Conservation (phyloP, 2,329 filamentous ascomycete genomes). For the Allantophomopsis lycopodina region DNA sequence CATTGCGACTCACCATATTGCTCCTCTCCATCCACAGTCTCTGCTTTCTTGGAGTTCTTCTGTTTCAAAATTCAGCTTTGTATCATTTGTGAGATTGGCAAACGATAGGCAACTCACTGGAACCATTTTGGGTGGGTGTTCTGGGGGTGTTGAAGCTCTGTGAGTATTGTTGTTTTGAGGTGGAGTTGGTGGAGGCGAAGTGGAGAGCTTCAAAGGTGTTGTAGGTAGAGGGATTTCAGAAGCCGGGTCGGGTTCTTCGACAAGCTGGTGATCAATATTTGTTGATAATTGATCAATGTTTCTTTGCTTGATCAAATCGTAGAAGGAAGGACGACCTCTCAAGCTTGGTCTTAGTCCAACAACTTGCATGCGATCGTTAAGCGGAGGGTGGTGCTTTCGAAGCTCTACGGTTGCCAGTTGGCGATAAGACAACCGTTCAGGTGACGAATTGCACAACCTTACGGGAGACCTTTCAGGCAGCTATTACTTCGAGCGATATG, state of each 20-base stretch:
- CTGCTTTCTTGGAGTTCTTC: constrained; percentile 20
- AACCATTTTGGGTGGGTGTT: constrained; percentile 21
- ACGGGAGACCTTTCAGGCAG: no score
- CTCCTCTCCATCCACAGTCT: constrained; percentile 31
- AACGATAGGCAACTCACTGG: constrained; percentile 12
- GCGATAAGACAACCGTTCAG: no score
- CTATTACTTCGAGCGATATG: no score
- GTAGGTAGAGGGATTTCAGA: constrained; percentile 17
- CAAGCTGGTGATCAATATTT: constrained; percentile 5
- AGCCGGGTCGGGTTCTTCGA: constrained; percentile 9
- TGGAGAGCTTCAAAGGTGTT: constrained; percentile 17
- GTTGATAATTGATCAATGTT: constrained; percentile 28
- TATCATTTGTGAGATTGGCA: constrained; percentile 8
- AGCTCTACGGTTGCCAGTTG: not conserved
- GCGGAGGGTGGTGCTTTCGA: not conserved
- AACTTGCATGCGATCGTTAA: constrained; percentile 13
- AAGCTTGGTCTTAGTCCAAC: constrained; percentile 33
- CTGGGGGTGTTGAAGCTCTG: constrained; percentile 9
- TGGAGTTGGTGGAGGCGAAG: constrained; percentile 18
- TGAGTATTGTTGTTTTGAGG: constrained; percentile 5
- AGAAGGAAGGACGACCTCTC: constrained; percentile 43
- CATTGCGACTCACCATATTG: constrained; percentile 34
- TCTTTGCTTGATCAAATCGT: constrained; percentile 41
- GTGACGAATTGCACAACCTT: no score
- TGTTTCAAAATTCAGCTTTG: constrained; percentile 17